These are phyloP conservation scores for Quercus berberidifolia DNA, from an alignment of 306 rosid genomes.

Conservation along the genomic window DNA sequence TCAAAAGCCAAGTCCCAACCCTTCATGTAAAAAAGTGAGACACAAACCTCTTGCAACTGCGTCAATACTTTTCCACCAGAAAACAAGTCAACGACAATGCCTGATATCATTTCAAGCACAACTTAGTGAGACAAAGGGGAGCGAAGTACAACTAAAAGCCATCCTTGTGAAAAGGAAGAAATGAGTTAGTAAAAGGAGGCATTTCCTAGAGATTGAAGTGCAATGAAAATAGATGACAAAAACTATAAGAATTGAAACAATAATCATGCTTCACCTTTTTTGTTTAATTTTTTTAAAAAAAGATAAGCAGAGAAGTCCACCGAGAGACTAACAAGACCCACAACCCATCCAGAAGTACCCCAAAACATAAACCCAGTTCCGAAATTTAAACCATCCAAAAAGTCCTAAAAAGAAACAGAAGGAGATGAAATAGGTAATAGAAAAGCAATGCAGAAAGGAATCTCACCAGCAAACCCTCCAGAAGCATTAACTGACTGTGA, in stretches of 20 bases:
- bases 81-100: constrained; percentile 81
- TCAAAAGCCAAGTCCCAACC: constrained; percentile 6
- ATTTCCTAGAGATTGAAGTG: not conserved
- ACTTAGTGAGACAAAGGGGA: constrained; percentile 23
- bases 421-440: constrained; percentile 12
- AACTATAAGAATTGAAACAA: not conserved
- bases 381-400: not conserved
- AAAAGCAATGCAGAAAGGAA: constrained; percentile 15
- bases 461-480: constrained; percentile 81
- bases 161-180: not conserved
- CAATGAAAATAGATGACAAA: not conserved
- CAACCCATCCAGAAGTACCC: constrained; percentile 7
- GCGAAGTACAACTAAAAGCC: not conserved
- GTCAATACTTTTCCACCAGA: constrained; percentile 74
- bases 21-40: constrained; percentile 8
- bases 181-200: not conserved
- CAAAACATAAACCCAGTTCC: not conserved
- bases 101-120: constrained; percentile 49
- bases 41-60: constrained; percentile 75
- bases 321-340: not conserved
- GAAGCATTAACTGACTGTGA: constrained; percentile 49
- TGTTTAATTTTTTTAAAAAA: no score
- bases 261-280: not conserved
- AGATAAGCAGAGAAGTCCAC: not conserved
- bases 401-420: not conserved